Evolutionary conservation across 2,329 filamentous ascomycete genomes (phyloP).

Genomic region (Tolypocladium amazonense): DNA sequence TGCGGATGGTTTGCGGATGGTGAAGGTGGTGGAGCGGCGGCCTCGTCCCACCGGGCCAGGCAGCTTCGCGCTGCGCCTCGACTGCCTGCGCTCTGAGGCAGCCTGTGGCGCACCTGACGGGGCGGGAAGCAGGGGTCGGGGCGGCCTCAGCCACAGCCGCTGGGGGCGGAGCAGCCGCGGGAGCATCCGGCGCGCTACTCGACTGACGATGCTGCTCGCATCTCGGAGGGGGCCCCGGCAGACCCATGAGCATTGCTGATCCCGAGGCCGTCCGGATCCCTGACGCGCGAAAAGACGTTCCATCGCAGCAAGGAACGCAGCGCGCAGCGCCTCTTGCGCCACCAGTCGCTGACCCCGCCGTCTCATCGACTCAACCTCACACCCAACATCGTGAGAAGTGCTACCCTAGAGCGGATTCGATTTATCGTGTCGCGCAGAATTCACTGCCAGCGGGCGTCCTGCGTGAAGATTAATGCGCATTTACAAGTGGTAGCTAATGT

Average conservation of each 20-base stretch:
- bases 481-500: background rate
- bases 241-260: background rate
- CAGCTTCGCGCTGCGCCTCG: background rate
- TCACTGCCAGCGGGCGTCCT: background rate
- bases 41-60: background rate
- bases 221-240: background rate
- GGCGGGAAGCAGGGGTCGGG: background rate
- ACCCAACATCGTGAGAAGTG: background rate
- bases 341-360: background rate
- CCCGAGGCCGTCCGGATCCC: background rate
- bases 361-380: background rate
- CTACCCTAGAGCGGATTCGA: background rate
- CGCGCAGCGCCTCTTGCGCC: background rate
- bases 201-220: no score
- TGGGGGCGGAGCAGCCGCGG: background rate
- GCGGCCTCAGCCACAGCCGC: background rate
- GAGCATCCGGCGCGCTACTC: background rate
- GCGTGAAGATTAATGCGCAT: background rate
- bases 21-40: background rate
- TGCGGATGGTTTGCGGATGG: background rate
- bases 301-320: background rate
- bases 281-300: background rate
- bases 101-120: background rate
- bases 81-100: background rate
- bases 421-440: background rate